Evolutionary conservation across 2,329 filamentous ascomycete genomes (phyloP), one percentile per base, ranked within the genome.

Genomic region (Bipolaris bicolor): DNA sequence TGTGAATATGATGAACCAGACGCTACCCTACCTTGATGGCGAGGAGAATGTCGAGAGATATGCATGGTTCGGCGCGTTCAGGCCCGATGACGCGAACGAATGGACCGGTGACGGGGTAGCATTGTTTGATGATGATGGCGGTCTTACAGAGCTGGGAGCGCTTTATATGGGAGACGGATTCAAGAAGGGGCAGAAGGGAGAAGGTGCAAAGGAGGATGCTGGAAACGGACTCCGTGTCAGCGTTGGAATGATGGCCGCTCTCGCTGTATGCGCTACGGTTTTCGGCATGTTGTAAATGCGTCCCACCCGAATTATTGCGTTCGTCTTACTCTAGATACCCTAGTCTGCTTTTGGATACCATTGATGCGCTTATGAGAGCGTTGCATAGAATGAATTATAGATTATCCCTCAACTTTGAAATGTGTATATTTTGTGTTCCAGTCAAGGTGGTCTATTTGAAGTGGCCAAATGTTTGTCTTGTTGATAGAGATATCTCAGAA

Each of bases 1-100:
- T 0, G 84, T 91, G 65, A 65, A 72, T 0, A 92, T 91, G 77
- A 92, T 87, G 81, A 92, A 92, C 67, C 80, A 81, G 63, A 87
- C 85, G 0, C 74, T 85, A 49, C 83, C 86, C 18, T 93, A 88
- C 73, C 83, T 95, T 49, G 90, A 94, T 70, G 78, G 80, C 0
- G 70, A 86, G 24, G 78, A 82, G 52, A 82, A 75, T 69, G 78
- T 80, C 29, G 72, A 74, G 57, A 63, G 62, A 36, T 76, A 74
- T 56, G 64, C 71, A 1, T 76, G 73, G 73, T 76, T 75, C 52
- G 73, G 73, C 10, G 72, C 70, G 2, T 76, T 75, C 43, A 64
- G 73, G 34, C 59, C 64, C 0, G 54, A 68, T 13, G 71, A 74
- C 49, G 72, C 73, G 9, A 75, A 76, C 58, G 67, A 69, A 53